Evolutionary conservation across 352 stramenopile species (phyloP).

Genomic region (Phytophthora tentaculata): DNA sequence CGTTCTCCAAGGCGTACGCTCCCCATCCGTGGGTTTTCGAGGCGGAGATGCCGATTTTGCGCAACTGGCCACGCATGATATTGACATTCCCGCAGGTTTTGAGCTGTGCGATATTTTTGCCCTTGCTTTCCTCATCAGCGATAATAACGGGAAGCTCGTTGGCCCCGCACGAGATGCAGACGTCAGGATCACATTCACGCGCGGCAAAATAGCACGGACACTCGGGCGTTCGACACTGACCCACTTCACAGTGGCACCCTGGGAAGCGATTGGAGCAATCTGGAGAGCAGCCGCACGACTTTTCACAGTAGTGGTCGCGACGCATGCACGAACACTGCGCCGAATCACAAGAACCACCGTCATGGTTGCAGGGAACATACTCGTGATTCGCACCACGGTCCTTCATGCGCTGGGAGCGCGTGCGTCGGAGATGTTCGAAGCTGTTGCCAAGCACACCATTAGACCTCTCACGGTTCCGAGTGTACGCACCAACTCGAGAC

Average conservation of each 20-base stretch:
- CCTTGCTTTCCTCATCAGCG: constrained; percentile 36
- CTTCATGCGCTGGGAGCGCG: constrained; percentile 81
- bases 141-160: constrained; percentile 65
- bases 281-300: constrained; percentile 59
- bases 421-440: constrained; percentile 71
- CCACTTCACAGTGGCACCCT: constrained; percentile 65
- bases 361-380: constrained; percentile 73
- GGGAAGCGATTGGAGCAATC: constrained; percentile 84
- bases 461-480: constrained; percentile 33
- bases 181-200: constrained; percentile 77
- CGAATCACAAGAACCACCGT: constrained; percentile 58
- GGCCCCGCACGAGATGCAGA: constrained; percentile 70
- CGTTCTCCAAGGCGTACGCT: constrained; percentile 62
- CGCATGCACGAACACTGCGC: constrained; percentile 80
- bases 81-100: constrained; percentile 79
- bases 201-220: constrained; percentile 78
- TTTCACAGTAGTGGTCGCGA: constrained; percentile 84
- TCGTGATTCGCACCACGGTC: constrained; percentile 80
- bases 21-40: constrained; percentile 82
- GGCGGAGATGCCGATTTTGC: constrained; percentile 55
- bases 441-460: constrained; percentile 62
- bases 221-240: constrained; percentile 58
- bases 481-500: constrained; percentile 18
- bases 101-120: constrained; percentile 36
- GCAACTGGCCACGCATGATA: constrained; percentile 62